Conservation (phyloP, 2,329 filamentous ascomycete species). For the Lomentospora prolificans region DNA sequence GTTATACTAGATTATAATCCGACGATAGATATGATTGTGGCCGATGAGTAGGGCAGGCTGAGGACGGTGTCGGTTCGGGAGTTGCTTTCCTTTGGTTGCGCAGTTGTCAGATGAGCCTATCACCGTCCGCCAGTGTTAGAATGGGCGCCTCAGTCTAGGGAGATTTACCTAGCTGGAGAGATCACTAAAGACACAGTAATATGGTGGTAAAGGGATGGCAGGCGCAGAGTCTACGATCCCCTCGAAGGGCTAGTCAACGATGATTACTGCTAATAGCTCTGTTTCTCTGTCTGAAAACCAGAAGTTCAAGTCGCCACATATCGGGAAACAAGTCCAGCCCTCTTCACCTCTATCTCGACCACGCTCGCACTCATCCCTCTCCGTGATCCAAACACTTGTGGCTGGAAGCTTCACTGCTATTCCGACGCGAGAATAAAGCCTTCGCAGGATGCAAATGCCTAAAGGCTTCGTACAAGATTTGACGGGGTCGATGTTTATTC, state of each 20-base stretch:
- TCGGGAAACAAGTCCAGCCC: constrained; percentile 12
- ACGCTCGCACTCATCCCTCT: constrained; percentile 7
- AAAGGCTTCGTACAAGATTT: constrained; percentile 9
- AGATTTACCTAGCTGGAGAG: too few species aligned
- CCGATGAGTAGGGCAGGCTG: too few species aligned
- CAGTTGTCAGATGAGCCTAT: too few species aligned
- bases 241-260: constrained; percentile 7
- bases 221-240: too few species aligned
- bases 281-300: constrained; percentile 13
- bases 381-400: constrained; percentile 7
- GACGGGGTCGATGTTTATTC: constrained; percentile 10
- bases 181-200: too few species aligned
- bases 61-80: too few species aligned
- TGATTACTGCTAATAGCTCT: constrained; percentile 7
- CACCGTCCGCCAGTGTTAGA: too few species aligned
- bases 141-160: too few species aligned
- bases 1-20: too few species aligned
- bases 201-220: too few species aligned
- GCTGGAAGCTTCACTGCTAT: not conserved
- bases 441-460: constrained; percentile 10
- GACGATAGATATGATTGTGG: too few species aligned
- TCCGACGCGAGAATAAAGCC: not conserved
- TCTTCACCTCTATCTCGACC: constrained; percentile 7
- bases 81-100: too few species aligned
- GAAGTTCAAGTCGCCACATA: constrained; percentile 11